Percentiles rank a stretch among this genome's conserved stretches.
phyloP scores from a whole-genome alignment of 108 stramenopile species.

The Pseudonitzschia multiseries region DNA sequence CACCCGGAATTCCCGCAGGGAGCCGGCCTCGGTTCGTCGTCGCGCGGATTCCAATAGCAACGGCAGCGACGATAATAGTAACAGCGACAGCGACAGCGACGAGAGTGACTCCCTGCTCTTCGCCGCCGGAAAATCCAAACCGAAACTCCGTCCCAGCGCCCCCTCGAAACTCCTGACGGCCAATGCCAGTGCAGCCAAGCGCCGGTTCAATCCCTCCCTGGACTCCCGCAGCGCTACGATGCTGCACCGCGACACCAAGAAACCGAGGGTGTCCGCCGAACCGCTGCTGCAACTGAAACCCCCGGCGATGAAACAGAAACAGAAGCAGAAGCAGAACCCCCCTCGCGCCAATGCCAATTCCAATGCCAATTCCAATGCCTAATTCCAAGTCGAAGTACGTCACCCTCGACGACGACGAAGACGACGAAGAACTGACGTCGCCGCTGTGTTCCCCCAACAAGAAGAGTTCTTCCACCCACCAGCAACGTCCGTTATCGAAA shows the following conservation, averaged over 20 bases:
- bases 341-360: too few relatives aligned
- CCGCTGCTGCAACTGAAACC: neutral
- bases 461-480: neutral
- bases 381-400: slow-evolving; percentile 1
- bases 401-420: neutral
- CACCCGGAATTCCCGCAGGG: neutral
- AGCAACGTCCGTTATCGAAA: neutral
- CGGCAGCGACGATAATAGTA: neutral
- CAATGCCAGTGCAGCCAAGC: slow-evolving; percentile 10
- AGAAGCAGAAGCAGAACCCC: too few relatives aligned
- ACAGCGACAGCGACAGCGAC: neutral
- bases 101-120: slow-evolving; percentile 12
- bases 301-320: too few relatives aligned
- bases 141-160: slow-evolving; percentile 11
- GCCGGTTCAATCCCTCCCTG: slow-evolving; percentile 1
- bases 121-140: too few relatives aligned
- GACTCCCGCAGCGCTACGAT: neutral
- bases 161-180: slow-evolving; percentile 12
- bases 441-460: neutral
- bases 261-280: neutral
- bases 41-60: neutral
- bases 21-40: neutral
- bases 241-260: slow-evolving; percentile 1
- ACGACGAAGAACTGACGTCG: slow-evolving; percentile 7
- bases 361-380: too few relatives aligned